Conservation (phyloP, 495 filamentous ascomycete species). For the Pyronema omphalodes region DNA sequence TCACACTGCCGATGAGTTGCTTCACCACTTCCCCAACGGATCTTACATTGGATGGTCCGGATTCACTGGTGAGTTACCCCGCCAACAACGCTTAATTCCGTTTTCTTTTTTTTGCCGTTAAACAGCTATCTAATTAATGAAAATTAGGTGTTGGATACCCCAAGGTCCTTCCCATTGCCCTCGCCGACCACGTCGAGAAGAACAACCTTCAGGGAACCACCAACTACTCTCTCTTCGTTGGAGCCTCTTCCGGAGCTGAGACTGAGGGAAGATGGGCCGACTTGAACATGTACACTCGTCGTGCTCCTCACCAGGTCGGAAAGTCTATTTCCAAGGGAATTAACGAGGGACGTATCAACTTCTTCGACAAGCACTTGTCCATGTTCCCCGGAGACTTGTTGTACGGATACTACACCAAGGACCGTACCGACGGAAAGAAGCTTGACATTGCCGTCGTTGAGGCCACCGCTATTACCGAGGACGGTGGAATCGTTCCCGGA, state of each 20-base stretch:
- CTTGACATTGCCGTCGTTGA: conserved; percentile 77
- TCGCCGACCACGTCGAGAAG: conserved; percentile 80
- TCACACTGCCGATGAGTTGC: conserved; percentile 57
- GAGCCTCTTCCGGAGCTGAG: conserved; percentile 73
- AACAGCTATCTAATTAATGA: background rate
- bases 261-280: conserved; percentile 81
- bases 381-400: conserved; percentile 86
- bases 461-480: conserved; percentile 77
- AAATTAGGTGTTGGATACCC: conserved; percentile 43
- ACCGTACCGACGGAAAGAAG: conserved; percentile 45
- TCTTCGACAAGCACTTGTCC: conserved; percentile 82
- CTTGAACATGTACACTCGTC: conserved; percentile 75
- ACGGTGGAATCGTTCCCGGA: conserved; percentile 77
- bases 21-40: conserved; percentile 64
- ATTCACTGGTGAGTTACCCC: conserved; percentile 49
- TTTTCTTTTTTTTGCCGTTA: background rate
- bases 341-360: conserved; percentile 73
- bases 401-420: conserved; percentile 67
- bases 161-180: conserved; percentile 64
- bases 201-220: conserved; percentile 70
- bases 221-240: conserved; percentile 73
- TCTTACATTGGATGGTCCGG: conserved; percentile 78
- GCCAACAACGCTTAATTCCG: background rate
- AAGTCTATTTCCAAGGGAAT: conserved; percentile 84
- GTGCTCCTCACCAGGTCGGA: conserved; percentile 75